Evolutionary conservation across 129 eudicot species (phyloP).

Genomic region (Flaveria brownii): DNA sequence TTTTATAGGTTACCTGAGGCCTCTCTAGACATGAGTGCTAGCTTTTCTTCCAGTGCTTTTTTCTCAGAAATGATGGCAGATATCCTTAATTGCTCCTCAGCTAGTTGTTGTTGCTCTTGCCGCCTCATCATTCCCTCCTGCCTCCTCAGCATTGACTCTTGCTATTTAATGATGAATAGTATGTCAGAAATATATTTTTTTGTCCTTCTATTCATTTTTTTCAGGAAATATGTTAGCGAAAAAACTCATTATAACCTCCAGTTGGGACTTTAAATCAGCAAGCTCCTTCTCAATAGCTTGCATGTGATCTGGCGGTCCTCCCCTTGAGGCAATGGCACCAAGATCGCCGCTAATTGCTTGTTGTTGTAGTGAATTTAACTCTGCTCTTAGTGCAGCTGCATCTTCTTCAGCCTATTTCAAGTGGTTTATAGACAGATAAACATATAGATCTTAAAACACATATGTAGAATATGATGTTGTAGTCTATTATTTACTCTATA

Average conservation of each 20-base stretch:
- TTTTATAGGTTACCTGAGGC: conserved; percentile 55
- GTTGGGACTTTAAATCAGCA: conserved; percentile 60
- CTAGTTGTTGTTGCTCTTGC: conserved; percentile 74
- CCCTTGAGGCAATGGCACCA: conserved; percentile 50
- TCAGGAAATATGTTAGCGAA: neutral
- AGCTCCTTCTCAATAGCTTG: conserved; percentile 81
- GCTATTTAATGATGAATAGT: conserved; percentile 26
- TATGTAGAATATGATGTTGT: neutral
- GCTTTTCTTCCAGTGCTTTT: conserved; percentile 77
- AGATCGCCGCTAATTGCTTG: conserved; percentile 61
- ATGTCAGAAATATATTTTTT: conserved; percentile 18
- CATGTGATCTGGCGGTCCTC: conserved; percentile 66
- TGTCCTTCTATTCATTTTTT: neutral
- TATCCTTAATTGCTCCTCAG: conserved; percentile 65
- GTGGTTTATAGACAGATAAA: conserved; percentile 25
- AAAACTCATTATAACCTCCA: conserved; percentile 59
- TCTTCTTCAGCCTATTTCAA: conserved; percentile 88
- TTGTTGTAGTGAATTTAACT: conserved; percentile 76
- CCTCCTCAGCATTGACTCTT: conserved; percentile 51
- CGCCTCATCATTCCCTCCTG: conserved; percentile 75
- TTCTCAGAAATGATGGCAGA: conserved; percentile 70
- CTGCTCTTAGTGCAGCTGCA: conserved; percentile 90
- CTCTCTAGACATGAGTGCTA: conserved; percentile 50
- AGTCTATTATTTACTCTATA: conserved; percentile 58
- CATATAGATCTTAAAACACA: neutral